Evolutionary conservation across 768 basidiomycete genomes (phyloP), one percentile per base, ranked within the genome.

Genomic region (Phlebiopsis gigantea): DNA sequence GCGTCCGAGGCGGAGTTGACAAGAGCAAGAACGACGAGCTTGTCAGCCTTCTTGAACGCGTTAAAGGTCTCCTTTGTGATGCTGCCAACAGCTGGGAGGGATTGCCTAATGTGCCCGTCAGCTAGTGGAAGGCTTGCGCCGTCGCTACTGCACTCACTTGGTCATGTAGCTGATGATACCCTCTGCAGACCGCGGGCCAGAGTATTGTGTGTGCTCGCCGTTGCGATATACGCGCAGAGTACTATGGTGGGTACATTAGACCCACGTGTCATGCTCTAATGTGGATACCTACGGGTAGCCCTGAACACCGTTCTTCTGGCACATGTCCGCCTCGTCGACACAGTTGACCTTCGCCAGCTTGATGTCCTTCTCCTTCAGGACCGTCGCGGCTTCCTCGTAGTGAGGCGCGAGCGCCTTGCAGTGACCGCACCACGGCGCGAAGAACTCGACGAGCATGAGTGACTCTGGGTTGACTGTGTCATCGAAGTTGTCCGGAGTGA

Each of bases 311-410:
- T 94, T 86, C 49, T 80, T 66, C 68, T 90, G 86, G 74, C 97
- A 99, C 28, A 99, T 82, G 53, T 96, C 94, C 24, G 88, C 83
- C 66, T 98, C 79, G 61, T 91, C 94, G 45, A 97, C 96, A 71
- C 96, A 98, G 77, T 98, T 93, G 50, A 98, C 95, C 69, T 98
- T 96, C 62, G 94, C 94, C 53, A 99, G 73, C 71, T 88, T 88
- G 75, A 99, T 92, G 71, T 79, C 79, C 70, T 86, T 90, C 61
- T 87, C 88, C 76, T 96, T 97, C 71, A 99, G 85, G 31, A 83
- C 76, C 10, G 95, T 96, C 1, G 97, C 94, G 3, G 97, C 96
- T 70, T 90, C 86, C 69, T 95, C 92, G 63, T 95, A 96, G 61
- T 96, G 87, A 53, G 94, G 94, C 21, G 93, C 93, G 53, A 97